Evolutionary conservation across 495 filamentous ascomycete genomes (phyloP), one percentile per base, ranked within the genome.

Genomic region (Cercophora scortea): DNA sequence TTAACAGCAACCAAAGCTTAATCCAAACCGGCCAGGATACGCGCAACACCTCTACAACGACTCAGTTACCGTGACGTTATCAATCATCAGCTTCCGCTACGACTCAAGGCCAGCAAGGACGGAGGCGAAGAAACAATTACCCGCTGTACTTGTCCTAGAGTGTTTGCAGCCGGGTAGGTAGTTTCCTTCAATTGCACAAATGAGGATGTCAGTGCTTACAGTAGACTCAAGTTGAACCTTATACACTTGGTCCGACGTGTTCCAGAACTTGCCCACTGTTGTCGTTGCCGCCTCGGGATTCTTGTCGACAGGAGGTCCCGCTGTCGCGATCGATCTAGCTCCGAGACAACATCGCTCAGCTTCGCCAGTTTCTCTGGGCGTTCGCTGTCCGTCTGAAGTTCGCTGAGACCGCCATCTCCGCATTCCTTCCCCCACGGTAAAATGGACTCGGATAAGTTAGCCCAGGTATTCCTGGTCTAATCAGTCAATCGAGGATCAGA

Each of bases 261-360:
- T n/a, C 50, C 50, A 52, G 42, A 52, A 52, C 25, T 45, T 45
- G n/a, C 25, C 19, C 6, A 52, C 36, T 25, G 25, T 25, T 25
- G 25, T 25, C 11, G 41, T 41, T 8, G 25, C 15, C 11, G 19
- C 13, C 3, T n/a, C 9, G 11, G 45, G 9, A n/a, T 17, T n/a
- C n/a, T n/a, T 2, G 42, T 35, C 25, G 25, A 36, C 13, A 3
- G 19, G 13, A 16, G 19, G 32, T 36, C 8, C 25, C 19, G 43
- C 25, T 44, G 8, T 43, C 38, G 12, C 17, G 32, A 6, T 10
- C 12, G 10, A 12, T 45, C 32, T 6, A 52, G 33, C 1, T 36
- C 18, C 13, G 50, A 45, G 4, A 45, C 41, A 10, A 35, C 12
- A 18, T 52, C 50, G 11, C 32, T 45, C 11, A 39, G 16, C 10